Percentiles rank a stretch among this genome's conserved stretches.
Conservation (phyloP, 306 rosid genomes). For the Castanea sativa region DNA sequence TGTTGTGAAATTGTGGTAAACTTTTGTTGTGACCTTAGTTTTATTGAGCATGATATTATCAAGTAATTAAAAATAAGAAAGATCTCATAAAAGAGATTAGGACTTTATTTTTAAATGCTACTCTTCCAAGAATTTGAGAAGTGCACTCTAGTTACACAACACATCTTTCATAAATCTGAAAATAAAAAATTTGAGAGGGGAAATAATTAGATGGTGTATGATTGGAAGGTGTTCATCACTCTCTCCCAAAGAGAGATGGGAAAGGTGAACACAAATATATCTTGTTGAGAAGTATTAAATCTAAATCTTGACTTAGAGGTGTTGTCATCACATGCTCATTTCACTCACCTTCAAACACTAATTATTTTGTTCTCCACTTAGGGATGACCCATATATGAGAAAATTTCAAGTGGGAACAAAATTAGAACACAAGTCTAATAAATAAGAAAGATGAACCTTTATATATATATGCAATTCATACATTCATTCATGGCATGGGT, state of each 20-base stretch:
- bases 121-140: not conserved
- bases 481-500: too few relatives aligned
- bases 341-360: conserved; percentile 57
- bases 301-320: conserved; percentile 64
- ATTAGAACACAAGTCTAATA: conserved; percentile 4
- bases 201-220: not conserved
- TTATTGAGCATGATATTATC: too few relatives aligned
- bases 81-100: too few relatives aligned
- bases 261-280: not conserved
- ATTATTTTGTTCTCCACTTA: conserved; percentile 81
- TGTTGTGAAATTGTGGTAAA: too few relatives aligned
- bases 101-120: too few relatives aligned
- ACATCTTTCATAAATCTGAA: not conserved
- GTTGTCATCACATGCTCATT: conserved; percentile 65
- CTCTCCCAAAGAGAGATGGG: not conserved
- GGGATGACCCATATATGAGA: not conserved
- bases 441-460: not conserved
- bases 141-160: not conserved
- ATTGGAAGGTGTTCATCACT: conserved; percentile 3
- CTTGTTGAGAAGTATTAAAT: conserved; percentile 19
- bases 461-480: not conserved
- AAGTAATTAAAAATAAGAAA: too few relatives aligned
- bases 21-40: too few relatives aligned
- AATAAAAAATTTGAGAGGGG: not conserved
- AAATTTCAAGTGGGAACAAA: not conserved